These are phyloP conservation scores for Bacidia rubella DNA, from an alignment of 495 filamentous ascomycete genomes.

Conservation along the genomic window DNA sequence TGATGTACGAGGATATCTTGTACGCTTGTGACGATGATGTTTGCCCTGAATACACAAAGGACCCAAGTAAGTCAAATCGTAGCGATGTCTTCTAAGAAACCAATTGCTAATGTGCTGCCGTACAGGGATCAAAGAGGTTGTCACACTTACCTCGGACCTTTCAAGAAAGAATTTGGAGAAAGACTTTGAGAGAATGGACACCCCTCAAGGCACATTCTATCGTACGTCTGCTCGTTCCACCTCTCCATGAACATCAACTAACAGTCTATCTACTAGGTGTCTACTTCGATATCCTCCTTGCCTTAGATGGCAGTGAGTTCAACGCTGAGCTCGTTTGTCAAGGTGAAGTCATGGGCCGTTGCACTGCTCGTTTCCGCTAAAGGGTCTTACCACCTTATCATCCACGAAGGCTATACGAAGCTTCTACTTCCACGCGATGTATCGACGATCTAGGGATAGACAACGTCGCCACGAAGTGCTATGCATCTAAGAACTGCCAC, in stretches of 20 bases:
- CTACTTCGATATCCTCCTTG: constrained; percentile 77
- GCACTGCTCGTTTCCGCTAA: constrained; percentile 69
- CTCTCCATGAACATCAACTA: neutral
- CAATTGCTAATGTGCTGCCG: neutral
- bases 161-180: constrained; percentile 97
- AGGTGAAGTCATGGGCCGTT: constrained; percentile 96
- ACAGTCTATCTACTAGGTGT: constrained; percentile 23
- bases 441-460: neutral
- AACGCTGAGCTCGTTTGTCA: constrained; percentile 97
- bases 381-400: neutral
- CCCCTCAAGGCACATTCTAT: constrained; percentile 96
- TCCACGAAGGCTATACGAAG: no score
- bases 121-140: constrained; percentile 95
- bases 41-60: constrained; percentile 97
- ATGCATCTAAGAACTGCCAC: neutral
- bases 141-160: constrained; percentile 91
- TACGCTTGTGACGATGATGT: constrained; percentile 98
- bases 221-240: constrained; percentile 27
- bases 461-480: neutral
- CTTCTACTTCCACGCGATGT: no score
- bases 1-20: constrained; percentile 98
- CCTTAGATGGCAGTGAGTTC: constrained; percentile 92
- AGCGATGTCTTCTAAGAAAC: neutral
- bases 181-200: constrained; percentile 99
- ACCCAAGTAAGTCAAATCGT: constrained; percentile 68